phyloP scores from a whole-genome alignment of 306 rosid species.

The Cicer judaicum region DNA sequence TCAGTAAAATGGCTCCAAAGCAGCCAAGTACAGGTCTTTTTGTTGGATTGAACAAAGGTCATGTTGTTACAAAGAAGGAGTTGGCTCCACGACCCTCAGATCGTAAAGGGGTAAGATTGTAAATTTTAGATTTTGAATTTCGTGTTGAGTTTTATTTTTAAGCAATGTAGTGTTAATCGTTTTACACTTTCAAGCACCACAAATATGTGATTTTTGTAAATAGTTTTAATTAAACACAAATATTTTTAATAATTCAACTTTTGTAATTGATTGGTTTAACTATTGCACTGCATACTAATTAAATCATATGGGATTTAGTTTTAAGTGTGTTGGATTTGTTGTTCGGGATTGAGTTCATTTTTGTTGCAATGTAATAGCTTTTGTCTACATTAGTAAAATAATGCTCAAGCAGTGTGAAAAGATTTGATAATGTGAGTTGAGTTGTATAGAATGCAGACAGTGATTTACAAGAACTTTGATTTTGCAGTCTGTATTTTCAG shows the following conservation, averaged over 20 bases:
- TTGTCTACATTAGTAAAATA: neutral
- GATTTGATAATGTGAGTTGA: neutral
- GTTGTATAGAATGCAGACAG: neutral
- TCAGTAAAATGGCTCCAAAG: constrained; percentile 75
- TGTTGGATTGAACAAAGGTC: constrained; percentile 87
- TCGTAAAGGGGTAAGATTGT: constrained; percentile 61
- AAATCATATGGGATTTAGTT: neutral
- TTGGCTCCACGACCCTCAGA: constrained; percentile 80
- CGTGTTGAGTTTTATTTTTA: too few species aligned
- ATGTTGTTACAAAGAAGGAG: constrained; percentile 81
- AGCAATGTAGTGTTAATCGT: too few species aligned
- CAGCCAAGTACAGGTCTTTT: constrained; percentile 77
- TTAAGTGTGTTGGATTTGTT: neutral
- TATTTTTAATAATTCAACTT: too few species aligned
- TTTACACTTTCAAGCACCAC: too few species aligned
- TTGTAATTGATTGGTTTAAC: too few species aligned
- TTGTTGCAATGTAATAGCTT: neutral
- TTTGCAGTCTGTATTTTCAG: neutral
- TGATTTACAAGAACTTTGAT: neutral
- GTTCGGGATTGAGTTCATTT: neutral
- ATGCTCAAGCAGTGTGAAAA: neutral
- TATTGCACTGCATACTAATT: too few species aligned
- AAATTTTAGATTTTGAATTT: neutral
- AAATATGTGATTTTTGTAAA: too few species aligned
- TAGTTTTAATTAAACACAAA: too few species aligned